These are phyloP conservation scores for Theileria parva DNA, from an alignment of 169 alveolate species.

Conservation along the genomic window DNA sequence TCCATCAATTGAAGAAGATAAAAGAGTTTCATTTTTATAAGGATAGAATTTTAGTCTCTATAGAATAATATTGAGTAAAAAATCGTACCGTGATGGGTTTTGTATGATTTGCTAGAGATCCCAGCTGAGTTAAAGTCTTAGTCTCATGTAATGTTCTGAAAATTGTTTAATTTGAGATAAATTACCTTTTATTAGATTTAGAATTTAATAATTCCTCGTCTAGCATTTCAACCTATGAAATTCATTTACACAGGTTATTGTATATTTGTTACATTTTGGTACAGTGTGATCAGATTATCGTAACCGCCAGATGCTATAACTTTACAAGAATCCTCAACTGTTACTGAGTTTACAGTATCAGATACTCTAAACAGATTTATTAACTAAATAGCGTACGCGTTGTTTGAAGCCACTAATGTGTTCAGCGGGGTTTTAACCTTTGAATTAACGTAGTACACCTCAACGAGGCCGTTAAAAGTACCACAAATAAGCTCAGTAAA, in stretches of 20 bases:
- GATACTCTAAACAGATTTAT: constrained; percentile 11
- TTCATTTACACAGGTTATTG: background rate
- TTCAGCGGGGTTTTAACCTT: constrained; percentile 1
- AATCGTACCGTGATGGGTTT: constrained; percentile 38
- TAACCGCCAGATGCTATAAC: constrained; percentile 45
- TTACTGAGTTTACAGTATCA: constrained; percentile 41
- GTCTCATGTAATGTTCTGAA: constrained; percentile 6
- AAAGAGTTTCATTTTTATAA: background rate
- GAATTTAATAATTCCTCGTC: background rate
- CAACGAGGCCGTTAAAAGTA: constrained; percentile 48
- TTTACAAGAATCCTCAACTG: constrained; percentile 20
- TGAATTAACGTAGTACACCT: constrained; percentile 36
- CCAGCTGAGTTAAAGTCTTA: constrained; percentile 4
- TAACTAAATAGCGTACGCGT: constrained; percentile 5
- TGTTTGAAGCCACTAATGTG: constrained; percentile 39
- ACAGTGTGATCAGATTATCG: constrained; percentile 26
- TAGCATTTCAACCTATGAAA: background rate
- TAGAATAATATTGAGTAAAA: background rate
- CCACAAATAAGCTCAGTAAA: constrained; percentile 44
- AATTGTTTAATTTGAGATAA: background rate
- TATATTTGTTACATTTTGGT: constrained; percentile 35
- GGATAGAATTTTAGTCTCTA: constrained; percentile 40
- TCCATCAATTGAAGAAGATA: constrained; percentile 60
- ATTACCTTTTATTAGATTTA: constrained; percentile 3
- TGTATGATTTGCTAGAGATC: constrained; percentile 30